phyloP scores from a whole-genome alignment of 306 rosid genomes.

The barrel medic (Medicago truncatula) region DNA sequence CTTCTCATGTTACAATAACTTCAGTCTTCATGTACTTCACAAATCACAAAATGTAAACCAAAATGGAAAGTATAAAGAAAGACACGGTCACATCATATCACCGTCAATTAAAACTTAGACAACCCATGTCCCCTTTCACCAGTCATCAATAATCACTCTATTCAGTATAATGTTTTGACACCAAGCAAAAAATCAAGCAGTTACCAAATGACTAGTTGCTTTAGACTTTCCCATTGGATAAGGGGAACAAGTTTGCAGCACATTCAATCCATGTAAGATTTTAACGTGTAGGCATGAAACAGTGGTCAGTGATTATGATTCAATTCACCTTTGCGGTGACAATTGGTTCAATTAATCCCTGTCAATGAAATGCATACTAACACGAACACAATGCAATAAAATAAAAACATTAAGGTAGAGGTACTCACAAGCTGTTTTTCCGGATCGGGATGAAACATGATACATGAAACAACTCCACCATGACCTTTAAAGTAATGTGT shows the following conservation, averaged over 20 bases:
- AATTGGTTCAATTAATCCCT: not conserved
- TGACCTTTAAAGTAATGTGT: conserved; percentile 96
- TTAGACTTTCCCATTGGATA: not conserved
- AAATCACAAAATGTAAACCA: conserved; percentile 13
- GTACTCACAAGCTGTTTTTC: conserved; percentile 68
- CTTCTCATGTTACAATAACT: conserved; percentile 9
- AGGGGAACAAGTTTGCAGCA: not conserved
- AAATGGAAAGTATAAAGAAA: conserved; percentile 8
- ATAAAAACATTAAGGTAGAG: not conserved
- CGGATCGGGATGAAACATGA: conserved; percentile 85
- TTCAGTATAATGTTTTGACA: not conserved
- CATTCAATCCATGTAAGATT: conserved; percentile 19
- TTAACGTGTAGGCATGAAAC: not conserved
- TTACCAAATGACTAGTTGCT: not conserved
- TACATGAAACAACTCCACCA: conserved; percentile 76
- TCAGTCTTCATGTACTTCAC: conserved; percentile 12
- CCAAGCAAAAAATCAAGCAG: not conserved
- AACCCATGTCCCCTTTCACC: not conserved
- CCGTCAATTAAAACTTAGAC: conserved; percentile 3
- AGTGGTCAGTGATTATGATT: not conserved
- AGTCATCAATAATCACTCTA: conserved; percentile 16
- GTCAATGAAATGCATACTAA: not conserved
- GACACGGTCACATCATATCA: not conserved
- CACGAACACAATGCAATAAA: not conserved
- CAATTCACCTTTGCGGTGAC: not conserved